Evolutionary conservation across 2,329 filamentous ascomycete genomes (phyloP), one percentile per base, ranked within the genome.

Genomic region (Alternaria brassicae): DNA sequence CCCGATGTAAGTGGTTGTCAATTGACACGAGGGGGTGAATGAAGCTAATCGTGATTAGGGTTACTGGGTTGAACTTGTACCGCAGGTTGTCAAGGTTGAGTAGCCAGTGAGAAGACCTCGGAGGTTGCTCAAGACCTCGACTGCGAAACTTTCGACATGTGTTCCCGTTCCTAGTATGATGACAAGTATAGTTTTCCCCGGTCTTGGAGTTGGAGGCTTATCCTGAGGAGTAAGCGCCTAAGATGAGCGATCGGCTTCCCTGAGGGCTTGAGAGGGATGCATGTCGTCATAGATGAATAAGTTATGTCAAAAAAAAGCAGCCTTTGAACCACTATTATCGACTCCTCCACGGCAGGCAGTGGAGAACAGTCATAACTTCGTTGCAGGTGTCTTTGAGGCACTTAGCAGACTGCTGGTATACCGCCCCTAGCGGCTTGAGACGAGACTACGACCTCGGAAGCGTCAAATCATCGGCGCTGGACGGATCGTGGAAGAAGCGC

Each of bases 41-140:
- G 19, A 21, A 5, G 37, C 66, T 68, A 49, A 69, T 34, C 2
- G 21, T 49, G 37, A 9, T n/a, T 54, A 74, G 69, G 71, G 72
- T 0, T 74, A 74, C 58, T 72, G 69, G 69, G 65, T 74, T 15
- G 72, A 73, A 52, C 37, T 74, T 36, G 67, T 74, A 44, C 72
- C 72, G 10, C 68, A 71, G 34, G 61, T 66, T 19, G 53, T 73
- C n/a, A 53, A 45, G 10, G 13, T 12, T 21, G 50, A 53, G 19
- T 36, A 41, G 10, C 9, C 23, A 41, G 15, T 23, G 30, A 34
- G 1, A 25, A n/a, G 28, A 10, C 8, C 12, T 3, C 3, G 7
- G 6, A 32, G 44, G 19, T 32, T 47, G 17, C 30, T 4, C 6
- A 10, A 39, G 10, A 39, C 36, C 21, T 39, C 8, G 12, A 21